phyloP scores from a whole-genome alignment of 768 basidiomycete species.

The Cubamyces lactineus region DNA sequence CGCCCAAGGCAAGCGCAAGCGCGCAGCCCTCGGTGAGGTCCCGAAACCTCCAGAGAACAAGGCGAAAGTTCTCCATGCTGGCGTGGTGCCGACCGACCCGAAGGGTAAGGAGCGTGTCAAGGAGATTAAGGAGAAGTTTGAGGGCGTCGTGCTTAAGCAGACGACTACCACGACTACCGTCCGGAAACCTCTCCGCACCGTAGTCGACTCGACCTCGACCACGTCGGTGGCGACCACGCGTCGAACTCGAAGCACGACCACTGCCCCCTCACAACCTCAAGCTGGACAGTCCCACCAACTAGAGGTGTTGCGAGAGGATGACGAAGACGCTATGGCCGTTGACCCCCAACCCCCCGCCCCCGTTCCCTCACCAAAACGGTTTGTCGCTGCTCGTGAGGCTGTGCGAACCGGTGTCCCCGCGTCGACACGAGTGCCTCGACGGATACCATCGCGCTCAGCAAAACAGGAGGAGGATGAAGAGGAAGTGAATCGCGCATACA shows the following conservation, averaged over 20 bases:
- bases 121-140: constrained; percentile 51
- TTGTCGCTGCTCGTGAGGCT: constrained; percentile 32
- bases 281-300: constrained; percentile 30
- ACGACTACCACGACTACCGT: constrained; percentile 43
- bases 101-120: constrained; percentile 62
- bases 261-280: constrained; percentile 33
- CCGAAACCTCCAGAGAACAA: constrained; percentile 58
- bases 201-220: constrained; percentile 39
- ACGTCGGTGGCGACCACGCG: constrained; percentile 29
- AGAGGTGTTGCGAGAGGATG: constrained; percentile 40
- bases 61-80: constrained; percentile 18
- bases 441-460: constrained; percentile 16
- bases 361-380: constrained; percentile 33
- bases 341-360: constrained; percentile 35
- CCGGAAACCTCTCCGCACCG: constrained; percentile 61
- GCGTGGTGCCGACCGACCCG: constrained; percentile 19
- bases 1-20: constrained; percentile 69
- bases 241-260: constrained; percentile 32
- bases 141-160: constrained; percentile 63
- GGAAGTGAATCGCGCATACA: constrained; percentile 62
- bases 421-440: constrained; percentile 17
- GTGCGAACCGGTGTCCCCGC: constrained; percentile 22
- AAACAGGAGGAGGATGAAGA: constrained; percentile 52
- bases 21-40: constrained; percentile 76
- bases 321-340: constrained; percentile 56